Evolutionary conservation across 768 basidiomycete species (phyloP), one percentile per base, ranked within the genome.

Genomic region (Collybia nuda): DNA sequence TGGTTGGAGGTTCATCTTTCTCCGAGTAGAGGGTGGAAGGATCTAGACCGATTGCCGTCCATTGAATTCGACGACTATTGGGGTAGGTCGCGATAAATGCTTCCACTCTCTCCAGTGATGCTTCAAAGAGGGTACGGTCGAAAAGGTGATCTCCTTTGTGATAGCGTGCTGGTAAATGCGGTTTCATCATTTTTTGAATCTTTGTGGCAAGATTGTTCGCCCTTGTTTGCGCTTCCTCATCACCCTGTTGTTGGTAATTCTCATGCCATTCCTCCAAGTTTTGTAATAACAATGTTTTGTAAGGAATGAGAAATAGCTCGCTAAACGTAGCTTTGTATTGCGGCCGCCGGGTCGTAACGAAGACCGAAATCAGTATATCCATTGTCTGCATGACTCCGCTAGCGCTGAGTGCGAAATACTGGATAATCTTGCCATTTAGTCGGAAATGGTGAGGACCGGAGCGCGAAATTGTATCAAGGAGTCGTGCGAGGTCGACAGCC

Each of bases 11-110:
- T 11, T 32, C 32, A 5, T 32, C 32, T 32, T 32, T 5, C 9
- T 32, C 32, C 9, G 9, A 32, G 9, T 32, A 32, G 32, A 32
- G 32, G 2, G 14, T 32, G 9, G 32, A 15, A 44, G 23, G 23
- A 6, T 48, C 47, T 24, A 55, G 51, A 2, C 54, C 51, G 23
- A 58, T 40, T 28, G 48, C 53, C 39, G 28, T 40, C 56, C 54
- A 55, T 7, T 32, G 32, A 11, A 37, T 29, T 11, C 37, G 19
- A 18, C 42, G 24, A 23, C 8, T 32, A 14, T 40, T 40, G 6
- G 47, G 23, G 21, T 46, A 50, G 23, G 32, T 37, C 7, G 41
- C 12, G 11, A 9, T 36, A 23, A 52, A 55, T n/a, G 35, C 28
- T 11, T 32, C 23, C 17, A 46, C 40, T 22, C 37, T 24, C 14